A percentile compares a stretch with the other conserved stretches of the same genome.
Evolutionary conservation across 305 asterid species (phyloP).

Genomic region (Andrographis paniculata): DNA sequence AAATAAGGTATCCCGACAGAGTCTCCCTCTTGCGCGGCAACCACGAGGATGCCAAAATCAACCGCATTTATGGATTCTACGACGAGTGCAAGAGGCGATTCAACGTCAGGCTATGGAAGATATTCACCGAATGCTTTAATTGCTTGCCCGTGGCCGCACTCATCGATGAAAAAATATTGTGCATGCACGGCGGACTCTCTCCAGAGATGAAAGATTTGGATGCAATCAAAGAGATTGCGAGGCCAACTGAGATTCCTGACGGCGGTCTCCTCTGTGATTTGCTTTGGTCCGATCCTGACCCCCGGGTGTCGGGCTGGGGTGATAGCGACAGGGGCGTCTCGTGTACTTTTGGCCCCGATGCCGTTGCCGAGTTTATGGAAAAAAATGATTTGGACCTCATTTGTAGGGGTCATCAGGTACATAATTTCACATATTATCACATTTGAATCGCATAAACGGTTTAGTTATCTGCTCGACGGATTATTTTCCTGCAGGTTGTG

Average conservation of each 20-base stretch:
- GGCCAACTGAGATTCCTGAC: conserved; percentile 78
- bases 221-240: conserved; percentile 45
- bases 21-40: conserved; percentile 72
- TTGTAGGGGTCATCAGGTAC: conserved; percentile 92
- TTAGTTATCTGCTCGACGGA: conserved; percentile 3
- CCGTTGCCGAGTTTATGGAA: conserved; percentile 53
- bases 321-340: conserved; percentile 85
- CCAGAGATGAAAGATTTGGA: conserved; percentile 52
- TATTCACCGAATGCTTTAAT: conserved; percentile 80
- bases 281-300: conserved; percentile 86
- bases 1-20: conserved; percentile 63
- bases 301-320: conserved; percentile 56
- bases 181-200: conserved; percentile 95
- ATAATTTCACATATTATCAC: neutral
- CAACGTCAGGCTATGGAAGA: conserved; percentile 82
- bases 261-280: conserved; percentile 69
- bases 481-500: conserved; percentile 45
- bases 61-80: conserved; percentile 76
- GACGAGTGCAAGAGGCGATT: conserved; percentile 83
- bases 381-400: conserved; percentile 68
- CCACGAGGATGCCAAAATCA: conserved; percentile 85
- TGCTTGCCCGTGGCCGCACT: conserved; percentile 82
- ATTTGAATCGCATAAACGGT: conserved; percentile 6
- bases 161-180: conserved; percentile 71
- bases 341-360: conserved; percentile 73